Evolutionary conservation across 345 rosid genomes (phyloP).

Genomic region (Populus alba): DNA sequence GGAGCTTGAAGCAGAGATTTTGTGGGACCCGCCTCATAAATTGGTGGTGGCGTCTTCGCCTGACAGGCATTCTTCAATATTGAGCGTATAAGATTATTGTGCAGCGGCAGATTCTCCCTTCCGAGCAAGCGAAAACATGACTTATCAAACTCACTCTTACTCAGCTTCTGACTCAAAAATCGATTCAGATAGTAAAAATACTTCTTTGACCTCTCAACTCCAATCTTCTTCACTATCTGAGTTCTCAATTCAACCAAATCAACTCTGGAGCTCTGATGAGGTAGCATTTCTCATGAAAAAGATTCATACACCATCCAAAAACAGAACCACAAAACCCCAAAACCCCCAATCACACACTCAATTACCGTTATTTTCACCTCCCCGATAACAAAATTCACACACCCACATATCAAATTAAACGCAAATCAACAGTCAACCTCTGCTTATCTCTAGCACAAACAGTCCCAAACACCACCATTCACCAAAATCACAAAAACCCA

Average conservation of each 20-base stretch:
- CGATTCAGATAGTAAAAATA: constrained; percentile 74
- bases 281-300: constrained; percentile 66
- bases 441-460: not conserved
- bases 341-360: constrained; percentile 33
- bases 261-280: constrained; percentile 69
- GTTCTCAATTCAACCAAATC: constrained; percentile 77
- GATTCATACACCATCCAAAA: constrained; percentile 42
- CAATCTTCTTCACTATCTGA: constrained; percentile 79
- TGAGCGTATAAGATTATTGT: constrained; percentile 75
- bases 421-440: constrained; percentile 21
- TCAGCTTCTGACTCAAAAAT: constrained; percentile 79
- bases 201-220: constrained; percentile 73
- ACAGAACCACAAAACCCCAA: constrained; percentile 27
- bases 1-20: constrained; percentile 45
- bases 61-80: constrained; percentile 80
- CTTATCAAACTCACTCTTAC: constrained; percentile 80
- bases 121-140: constrained; percentile 73
- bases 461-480: constrained; percentile 3
- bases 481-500: constrained; percentile 7
- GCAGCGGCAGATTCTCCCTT: constrained; percentile 82
- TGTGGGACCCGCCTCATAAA: constrained; percentile 44
- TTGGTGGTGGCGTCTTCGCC: constrained; percentile 60
- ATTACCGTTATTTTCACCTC: constrained; percentile 31
- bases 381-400: constrained; percentile 29
- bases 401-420: constrained; percentile 23